Evolutionary conservation across 495 filamentous ascomycete genomes (phyloP).

Genomic region (Podospora fimiseda): DNA sequence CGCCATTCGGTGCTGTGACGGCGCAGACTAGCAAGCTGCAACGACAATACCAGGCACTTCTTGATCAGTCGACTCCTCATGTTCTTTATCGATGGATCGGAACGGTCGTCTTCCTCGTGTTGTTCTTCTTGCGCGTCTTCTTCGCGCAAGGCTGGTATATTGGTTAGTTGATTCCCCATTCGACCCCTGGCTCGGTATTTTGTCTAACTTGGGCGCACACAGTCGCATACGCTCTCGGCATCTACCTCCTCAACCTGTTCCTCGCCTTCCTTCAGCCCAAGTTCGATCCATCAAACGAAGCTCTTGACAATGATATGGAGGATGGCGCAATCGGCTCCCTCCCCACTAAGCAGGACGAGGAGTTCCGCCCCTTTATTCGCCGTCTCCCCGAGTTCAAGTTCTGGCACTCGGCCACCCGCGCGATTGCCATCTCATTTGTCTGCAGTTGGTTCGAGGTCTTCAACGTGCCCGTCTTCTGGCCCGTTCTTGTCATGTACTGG

Average conservation of each 20-base stretch:
- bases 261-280: constrained; percentile 97
- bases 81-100: constrained; percentile 81
- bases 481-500: constrained; percentile 96
- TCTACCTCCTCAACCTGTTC: constrained; percentile 99
- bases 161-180: constrained; percentile 49
- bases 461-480: constrained; percentile 98
- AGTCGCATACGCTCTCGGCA: constrained; percentile 97
- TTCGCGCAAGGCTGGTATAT: constrained; percentile 98
- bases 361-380: constrained; percentile 95
- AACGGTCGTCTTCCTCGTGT: constrained; percentile 62
- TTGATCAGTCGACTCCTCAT: constrained; percentile 87
- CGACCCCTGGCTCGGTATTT: too few relatives aligned
- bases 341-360: constrained; percentile 90
- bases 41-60: constrained; percentile 81
- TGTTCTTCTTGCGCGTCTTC: constrained; percentile 86
- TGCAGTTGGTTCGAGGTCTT: constrained; percentile 92
- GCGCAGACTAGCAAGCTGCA: constrained; percentile 33
- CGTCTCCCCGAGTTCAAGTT: constrained; percentile 99
- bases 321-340: constrained; percentile 74
- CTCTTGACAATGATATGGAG: constrained; percentile 87
- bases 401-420: constrained; percentile 91
- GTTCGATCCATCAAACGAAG: constrained; percentile 94
- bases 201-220: constrained; percentile 13
- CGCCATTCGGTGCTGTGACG: constrained; percentile 28
- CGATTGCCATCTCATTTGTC: constrained; percentile 72